Evolutionary conservation across 176 grass and related monocot species (phyloP), one percentile per base, ranked within the genome.

Genomic region (Bolboschoenus planiculmis): DNA sequence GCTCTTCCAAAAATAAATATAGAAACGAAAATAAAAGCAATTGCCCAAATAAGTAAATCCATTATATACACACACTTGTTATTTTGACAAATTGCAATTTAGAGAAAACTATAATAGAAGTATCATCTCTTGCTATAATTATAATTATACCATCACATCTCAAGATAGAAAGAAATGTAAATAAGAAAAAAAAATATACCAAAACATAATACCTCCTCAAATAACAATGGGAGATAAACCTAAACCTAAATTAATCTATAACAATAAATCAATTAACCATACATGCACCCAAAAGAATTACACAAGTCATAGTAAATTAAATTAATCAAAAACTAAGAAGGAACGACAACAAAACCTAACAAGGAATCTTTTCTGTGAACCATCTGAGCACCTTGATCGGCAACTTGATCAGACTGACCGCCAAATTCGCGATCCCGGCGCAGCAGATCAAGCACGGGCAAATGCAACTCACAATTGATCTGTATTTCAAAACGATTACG

Each of bases 401-500:
- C 78, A 90, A 65, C 83, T 90, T 89, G 27, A 93, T 83, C 54
- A 93, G 91, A 72, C n/a, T 64, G 33, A 90, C 85, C 8, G 91
- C 91, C 43, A 90, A 21, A 73, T 88, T 87, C 16, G 83, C 85
- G 4, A 72, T 53, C 46, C 33, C 85, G 0, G 80, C 40, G 71
- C 72, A 93, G 80, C 83, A 93, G 35, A 86, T 83, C 78, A 87
- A 90, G 85, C 91, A 93, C 2, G 91, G 88, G 78, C 90, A 92
- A 46, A 89, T 51, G 61, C 91, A 90, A 83, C 85, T 90, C 79
- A 90, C 30, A 24, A 78, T 26, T 13, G 81, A 81, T 82, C 88
- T 93, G 81, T 26, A 68, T 20, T 56, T 43, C 29, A 0, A 48
- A 74, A 26, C 42, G 3, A 35, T 44, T 43, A 30, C 10, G 61